These are phyloP conservation scores for Boletus tomentosulus DNA, from an alignment of 768 basidiomycete genomes.

Conservation along the genomic window DNA sequence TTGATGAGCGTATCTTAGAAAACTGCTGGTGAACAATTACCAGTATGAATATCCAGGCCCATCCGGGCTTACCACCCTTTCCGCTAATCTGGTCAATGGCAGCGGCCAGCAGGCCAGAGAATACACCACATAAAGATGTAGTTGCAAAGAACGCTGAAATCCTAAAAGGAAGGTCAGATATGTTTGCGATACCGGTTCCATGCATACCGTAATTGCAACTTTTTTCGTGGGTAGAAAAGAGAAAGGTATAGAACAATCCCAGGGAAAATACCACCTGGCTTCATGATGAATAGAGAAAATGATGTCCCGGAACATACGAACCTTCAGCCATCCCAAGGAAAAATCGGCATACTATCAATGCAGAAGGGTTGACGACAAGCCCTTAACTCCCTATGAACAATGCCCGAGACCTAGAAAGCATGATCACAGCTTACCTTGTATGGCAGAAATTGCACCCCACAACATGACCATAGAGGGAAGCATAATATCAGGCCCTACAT, in stretches of 20 bases:
- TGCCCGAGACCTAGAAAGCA: not conserved
- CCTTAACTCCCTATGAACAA: conserved; percentile 29
- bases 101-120: conserved; percentile 61
- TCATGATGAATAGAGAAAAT: not conserved
- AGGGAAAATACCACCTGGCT: conserved; percentile 51
- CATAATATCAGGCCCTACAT: conserved; percentile 49
- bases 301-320: conserved; percentile 10
- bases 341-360: conserved; percentile 48
- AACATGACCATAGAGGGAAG: conserved; percentile 57
- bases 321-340: conserved; percentile 58
- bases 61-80: conserved; percentile 46
- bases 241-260: conserved; percentile 56
- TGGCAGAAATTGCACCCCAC: conserved; percentile 60
- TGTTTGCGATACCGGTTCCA: not conserved
- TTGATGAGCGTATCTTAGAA: not conserved
- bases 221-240: conserved; percentile 38
- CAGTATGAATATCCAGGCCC: conserved; percentile 60
- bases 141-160: conserved; percentile 37
- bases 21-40: conserved; percentile 22
- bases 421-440: conserved; percentile 44
- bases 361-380: conserved; percentile 45
- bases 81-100: conserved; percentile 55
- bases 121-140: conserved; percentile 53
- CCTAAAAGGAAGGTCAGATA: conserved; percentile 17
- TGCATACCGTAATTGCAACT: conserved; percentile 21